Evolutionary conservation across 2,329 filamentous ascomycete species (phyloP).

Genomic region (Fusarium succisae): DNA sequence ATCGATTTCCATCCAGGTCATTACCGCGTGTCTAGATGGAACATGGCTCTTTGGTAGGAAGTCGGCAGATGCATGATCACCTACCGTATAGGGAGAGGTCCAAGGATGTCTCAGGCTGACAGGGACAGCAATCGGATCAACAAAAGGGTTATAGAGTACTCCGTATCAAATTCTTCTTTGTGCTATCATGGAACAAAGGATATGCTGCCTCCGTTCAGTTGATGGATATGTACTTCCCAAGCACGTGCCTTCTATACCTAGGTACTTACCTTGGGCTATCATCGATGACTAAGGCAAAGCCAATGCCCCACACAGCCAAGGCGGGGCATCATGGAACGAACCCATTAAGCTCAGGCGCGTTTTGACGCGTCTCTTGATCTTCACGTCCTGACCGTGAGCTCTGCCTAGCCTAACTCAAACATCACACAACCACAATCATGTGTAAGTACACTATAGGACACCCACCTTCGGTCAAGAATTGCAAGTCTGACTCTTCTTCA

Average conservation of each 20-base stretch:
- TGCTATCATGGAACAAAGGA: background rate
- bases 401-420: conserved; percentile 27
- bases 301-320: conserved; percentile 20
- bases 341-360: conserved; percentile 48
- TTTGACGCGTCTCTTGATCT: conserved; percentile 45
- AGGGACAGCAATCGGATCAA: background rate
- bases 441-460: conserved; percentile 40
- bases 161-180: background rate
- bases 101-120: background rate
- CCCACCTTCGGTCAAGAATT: background rate
- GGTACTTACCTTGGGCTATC: no score
- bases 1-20: background rate
- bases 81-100: background rate
- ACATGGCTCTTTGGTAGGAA: background rate
- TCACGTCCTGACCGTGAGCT: conserved; percentile 15
- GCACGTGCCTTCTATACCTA: conserved; percentile 4
- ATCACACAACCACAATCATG: conserved; percentile 44
- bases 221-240: background rate
- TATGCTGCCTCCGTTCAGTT: background rate
- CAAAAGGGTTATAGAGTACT: background rate
- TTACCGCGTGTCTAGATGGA: background rate
- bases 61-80: conserved; percentile 10
- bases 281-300: conserved; percentile 34
- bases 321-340: conserved; percentile 25
- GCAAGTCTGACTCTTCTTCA: conserved; percentile 4